Base-by-base conservation (phyloP, 495 filamentous ascomycete species). In the Aspergillus biplanus region DNA sequence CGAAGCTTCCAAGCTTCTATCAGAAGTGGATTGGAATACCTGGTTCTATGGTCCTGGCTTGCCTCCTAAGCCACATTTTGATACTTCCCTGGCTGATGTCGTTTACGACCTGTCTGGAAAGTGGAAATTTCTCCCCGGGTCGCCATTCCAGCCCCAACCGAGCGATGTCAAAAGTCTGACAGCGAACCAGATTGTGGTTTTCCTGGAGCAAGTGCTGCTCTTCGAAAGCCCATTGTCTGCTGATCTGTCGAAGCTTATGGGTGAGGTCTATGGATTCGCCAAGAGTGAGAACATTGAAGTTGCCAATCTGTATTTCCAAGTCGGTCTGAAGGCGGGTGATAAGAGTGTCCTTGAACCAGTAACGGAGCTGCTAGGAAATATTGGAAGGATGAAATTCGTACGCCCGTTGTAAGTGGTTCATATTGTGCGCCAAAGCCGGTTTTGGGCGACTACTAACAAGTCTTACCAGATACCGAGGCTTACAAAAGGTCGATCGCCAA, bases 371-470 rank as follows among this genome's bases (percentile, higher is more conserved):
- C 79, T 97, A 42, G 89, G 91, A 5, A 82, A 82, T 15, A 92
- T 97, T 64, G 94, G 94, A 5, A 85, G 95, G 55, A 97, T 99
- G 94, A 99, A 99, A 83, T 97, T 94, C 74, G 92, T 97, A 58
- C 83, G 92, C 62, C 90, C 93, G 56, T 74, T 99, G 73, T 88
- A 77, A 75, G 80, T 56, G 1, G 35, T 18, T 47, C 31, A 48
- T 55, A 18, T 33, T n/a, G n/a, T 7, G 13, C 34, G 34, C 33
- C 11, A 39, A 55, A 27, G n/a, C 21, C 1, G 7, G 7, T 7
- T 7, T 15, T 12, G 48, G 9, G 33, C n/a, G 5, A 49, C 16
- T 18, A 33, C 69, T 75, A 64, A 78, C 56, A 8, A 50, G 56
- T 15, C 44, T 12, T 31, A 33, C 5, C 46, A 82, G 81, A 61